phyloP scores from a whole-genome alignment of 805 yeast species.

The Yamadazyma ubonensis region DNA sequence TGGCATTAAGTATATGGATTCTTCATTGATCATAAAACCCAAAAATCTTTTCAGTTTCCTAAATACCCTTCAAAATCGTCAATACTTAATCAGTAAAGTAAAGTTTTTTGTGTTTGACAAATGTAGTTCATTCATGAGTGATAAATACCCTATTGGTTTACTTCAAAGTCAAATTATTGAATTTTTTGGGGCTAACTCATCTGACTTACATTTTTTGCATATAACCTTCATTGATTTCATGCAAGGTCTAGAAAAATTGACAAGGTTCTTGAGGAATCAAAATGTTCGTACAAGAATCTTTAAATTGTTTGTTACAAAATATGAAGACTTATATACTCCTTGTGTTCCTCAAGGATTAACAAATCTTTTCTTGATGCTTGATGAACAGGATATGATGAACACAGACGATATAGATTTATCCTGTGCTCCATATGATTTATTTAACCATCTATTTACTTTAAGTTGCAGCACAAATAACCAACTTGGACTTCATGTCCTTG shows the following conservation, averaged over 20 bases:
- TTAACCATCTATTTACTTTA: conserved; percentile 27
- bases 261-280: conserved; percentile 22
- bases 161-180: conserved; percentile 26
- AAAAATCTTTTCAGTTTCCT: conserved; percentile 21
- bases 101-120: conserved; percentile 35
- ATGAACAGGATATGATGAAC: conserved; percentile 28
- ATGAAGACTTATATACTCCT: conserved; percentile 25
- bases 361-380: conserved; percentile 32
- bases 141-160: conserved; percentile 7
- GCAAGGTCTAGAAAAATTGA: conserved; percentile 24
- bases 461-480: conserved; percentile 34
- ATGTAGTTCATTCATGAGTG: conserved; percentile 18
- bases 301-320: conserved; percentile 29
- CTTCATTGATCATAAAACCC: conserved; percentile 26
- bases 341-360: conserved; percentile 25
- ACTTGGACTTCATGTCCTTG: conserved; percentile 28
- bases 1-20: conserved; percentile 31
- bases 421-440: conserved; percentile 19
- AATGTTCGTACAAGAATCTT: conserved; percentile 28
- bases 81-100: conserved; percentile 21
- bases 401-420: conserved; percentile 20
- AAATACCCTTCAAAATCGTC: conserved; percentile 19
- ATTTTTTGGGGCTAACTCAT: conserved; percentile 25
- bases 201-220: conserved; percentile 29
- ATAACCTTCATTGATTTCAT: conserved; percentile 30